A percentile compares a stretch with the other conserved stretches of the same genome.
Evolutionary conservation across 331 rosid genomes (phyloP).

Genomic region (Spiraea crenata): DNA sequence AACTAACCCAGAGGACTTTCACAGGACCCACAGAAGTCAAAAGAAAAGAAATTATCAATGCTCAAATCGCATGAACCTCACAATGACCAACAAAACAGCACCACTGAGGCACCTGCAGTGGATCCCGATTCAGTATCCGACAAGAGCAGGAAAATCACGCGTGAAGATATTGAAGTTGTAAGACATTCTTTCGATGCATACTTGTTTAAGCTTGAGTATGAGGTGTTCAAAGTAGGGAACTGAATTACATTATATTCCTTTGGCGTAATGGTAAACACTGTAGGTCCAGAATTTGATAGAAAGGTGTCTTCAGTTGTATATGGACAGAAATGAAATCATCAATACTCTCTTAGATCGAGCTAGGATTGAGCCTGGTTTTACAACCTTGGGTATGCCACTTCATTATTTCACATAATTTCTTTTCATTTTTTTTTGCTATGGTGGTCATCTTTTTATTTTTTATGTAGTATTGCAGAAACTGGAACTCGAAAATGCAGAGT

Average conservation of each 20-base stretch:
- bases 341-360: constrained; percentile 11
- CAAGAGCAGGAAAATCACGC: constrained; percentile 12
- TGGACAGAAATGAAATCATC: constrained; percentile 16
- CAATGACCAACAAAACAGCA: constrained; percentile 1
- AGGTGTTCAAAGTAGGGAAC: background rate
- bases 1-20: background rate
- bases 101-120: background rate
- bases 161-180: constrained; percentile 18
- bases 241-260: background rate
- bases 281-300: constrained; percentile 30
- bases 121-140: constrained; percentile 8
- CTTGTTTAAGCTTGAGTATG: constrained; percentile 4
- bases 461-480: constrained; percentile 19
- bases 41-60: background rate
- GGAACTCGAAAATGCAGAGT: constrained; percentile 22
- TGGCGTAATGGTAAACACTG: constrained; percentile 1
- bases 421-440: background rate
- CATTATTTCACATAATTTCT: background rate
- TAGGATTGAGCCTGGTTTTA: constrained; percentile 20
- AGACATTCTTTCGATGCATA: background rate
- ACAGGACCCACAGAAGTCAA: constrained; percentile 10
- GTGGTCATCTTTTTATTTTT: background rate
- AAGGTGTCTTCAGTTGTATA: constrained; percentile 18
- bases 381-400: constrained; percentile 17
- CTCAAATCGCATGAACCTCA: background rate